Conservation (phyloP, 2,329 filamentous ascomycete genomes). For the Talaromyces sp. region DNA sequence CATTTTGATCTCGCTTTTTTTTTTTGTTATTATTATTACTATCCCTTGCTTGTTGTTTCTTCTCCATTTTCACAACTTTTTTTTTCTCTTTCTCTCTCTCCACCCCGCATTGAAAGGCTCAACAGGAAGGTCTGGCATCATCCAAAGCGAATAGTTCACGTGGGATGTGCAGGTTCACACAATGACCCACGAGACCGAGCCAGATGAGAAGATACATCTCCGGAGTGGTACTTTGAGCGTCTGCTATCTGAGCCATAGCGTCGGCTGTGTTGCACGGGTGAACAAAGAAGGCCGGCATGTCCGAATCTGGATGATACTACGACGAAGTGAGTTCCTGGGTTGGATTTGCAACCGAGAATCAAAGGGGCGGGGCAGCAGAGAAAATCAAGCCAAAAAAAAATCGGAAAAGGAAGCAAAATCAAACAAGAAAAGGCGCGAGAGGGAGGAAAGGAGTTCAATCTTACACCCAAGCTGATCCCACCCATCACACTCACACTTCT, state of each 20-base stretch:
- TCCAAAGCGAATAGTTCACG: slow-evolving; percentile 58
- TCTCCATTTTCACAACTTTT: neutral
- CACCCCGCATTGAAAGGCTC: slow-evolving; percentile 15
- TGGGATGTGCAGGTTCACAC: slow-evolving; percentile 77
- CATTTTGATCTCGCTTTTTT: neutral
- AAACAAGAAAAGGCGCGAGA: slow-evolving; percentile 8
- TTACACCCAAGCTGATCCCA: slow-evolving; percentile 75
- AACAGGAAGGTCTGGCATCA: slow-evolving; percentile 23
- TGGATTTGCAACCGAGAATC: slow-evolving; percentile 19
- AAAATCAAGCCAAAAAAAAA: neutral
- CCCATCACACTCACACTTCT: slow-evolving; percentile 66
- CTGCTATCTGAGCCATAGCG: slow-evolving; percentile 68
- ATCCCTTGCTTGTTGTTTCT: neutral
- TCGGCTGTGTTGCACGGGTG: slow-evolving; percentile 90
- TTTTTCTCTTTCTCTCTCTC: slow-evolving; percentile 17
- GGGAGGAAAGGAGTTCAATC: slow-evolving; percentile 39
- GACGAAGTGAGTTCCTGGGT: slow-evolving; percentile 40
- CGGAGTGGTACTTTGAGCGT: slow-evolving; percentile 40
- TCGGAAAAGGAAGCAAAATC: too few species aligned
- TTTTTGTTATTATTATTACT: neutral
- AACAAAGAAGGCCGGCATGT: slow-evolving; percentile 80
- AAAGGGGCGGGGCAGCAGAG: neutral
- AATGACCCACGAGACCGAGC: slow-evolving; percentile 83
- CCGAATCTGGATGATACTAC: slow-evolving; percentile 81
- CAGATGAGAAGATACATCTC: slow-evolving; percentile 81